phyloP scores from a whole-genome alignment of 2,329 filamentous ascomycete species.

The Ophiostoma triangulosporum region DNA sequence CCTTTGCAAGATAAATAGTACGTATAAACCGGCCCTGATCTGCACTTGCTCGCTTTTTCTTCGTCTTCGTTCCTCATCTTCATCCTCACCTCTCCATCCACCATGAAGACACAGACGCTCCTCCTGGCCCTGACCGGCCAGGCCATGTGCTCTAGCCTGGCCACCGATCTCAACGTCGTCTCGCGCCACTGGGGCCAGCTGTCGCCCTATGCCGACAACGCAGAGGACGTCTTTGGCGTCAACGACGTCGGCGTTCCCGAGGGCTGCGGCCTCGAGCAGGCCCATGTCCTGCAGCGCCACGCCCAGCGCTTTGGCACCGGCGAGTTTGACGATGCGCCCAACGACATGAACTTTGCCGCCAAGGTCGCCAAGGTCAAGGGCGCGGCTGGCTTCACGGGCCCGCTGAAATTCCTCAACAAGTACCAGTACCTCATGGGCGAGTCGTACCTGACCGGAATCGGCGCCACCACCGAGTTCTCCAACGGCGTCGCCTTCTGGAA shows the following conservation, averaged over 20 bases:
- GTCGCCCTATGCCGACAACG: conserved; percentile 32
- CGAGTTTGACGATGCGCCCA: conserved; percentile 32
- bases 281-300: conserved; percentile 40
- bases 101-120: background rate
- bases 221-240: conserved; percentile 32
- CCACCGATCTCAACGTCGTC: conserved; percentile 20
- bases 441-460: conserved; percentile 32
- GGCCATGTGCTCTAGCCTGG: conserved; percentile 7
- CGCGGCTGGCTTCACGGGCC: conserved; percentile 23
- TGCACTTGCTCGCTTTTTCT: background rate
- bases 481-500: conserved; percentile 39
- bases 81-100: background rate
- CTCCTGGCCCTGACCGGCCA: background rate
- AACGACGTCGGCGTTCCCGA: conserved; percentile 32
- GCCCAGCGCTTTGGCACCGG: conserved; percentile 35
- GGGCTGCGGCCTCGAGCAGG: conserved; percentile 42
- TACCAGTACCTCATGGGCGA: conserved; percentile 34
- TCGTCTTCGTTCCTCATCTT: background rate
- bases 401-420: conserved; percentile 37
- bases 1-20: background rate
- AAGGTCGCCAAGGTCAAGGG: conserved; percentile 25
- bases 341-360: conserved; percentile 32
- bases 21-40: background rate
- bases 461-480: conserved; percentile 35
- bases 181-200: conserved; percentile 31